Evolutionary conservation across 1,284 basidiomycete species (phyloP).

Genomic region (Gymnopus androsaceus): DNA sequence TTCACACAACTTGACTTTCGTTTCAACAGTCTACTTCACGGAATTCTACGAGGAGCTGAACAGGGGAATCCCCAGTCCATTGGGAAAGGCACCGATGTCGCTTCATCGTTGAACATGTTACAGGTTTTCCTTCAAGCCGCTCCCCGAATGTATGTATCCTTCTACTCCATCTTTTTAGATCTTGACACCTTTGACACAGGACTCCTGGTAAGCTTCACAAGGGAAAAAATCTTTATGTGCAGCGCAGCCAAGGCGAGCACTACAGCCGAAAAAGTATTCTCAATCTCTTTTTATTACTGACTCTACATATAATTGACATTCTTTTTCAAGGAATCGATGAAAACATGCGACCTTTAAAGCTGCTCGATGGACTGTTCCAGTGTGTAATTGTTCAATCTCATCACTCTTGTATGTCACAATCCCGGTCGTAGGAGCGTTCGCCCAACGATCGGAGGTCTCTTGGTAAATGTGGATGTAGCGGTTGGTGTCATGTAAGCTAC

Average conservation of each 20-base stretch:
- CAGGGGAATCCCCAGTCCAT: slow-evolving; percentile 4
- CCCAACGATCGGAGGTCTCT: slow-evolving; percentile 34
- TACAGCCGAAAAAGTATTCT: background rate
- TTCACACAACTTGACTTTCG: background rate
- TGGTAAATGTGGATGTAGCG: slow-evolving; percentile 44
- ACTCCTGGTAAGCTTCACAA: slow-evolving; percentile 26
- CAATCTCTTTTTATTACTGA: background rate
- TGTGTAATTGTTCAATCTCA: slow-evolving; percentile 18
- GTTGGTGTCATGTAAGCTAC: slow-evolving; percentile 38
- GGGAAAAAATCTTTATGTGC: slow-evolving; percentile 30
- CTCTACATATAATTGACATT: background rate
- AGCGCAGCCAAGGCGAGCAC: background rate
- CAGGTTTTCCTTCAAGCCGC: slow-evolving; percentile 37
- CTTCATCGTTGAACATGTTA: slow-evolving; percentile 34
- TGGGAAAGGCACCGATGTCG: slow-evolving; percentile 20
- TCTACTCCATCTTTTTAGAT: background rate
- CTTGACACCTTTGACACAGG: slow-evolving; percentile 1
- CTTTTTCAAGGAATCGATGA: slow-evolving; percentile 15
- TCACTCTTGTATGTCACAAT: background rate
- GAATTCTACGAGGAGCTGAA: slow-evolving; percentile 12
- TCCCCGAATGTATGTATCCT: slow-evolving; percentile 29
- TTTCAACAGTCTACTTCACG: slow-evolving; percentile 17
- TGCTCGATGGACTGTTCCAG: slow-evolving; percentile 41
- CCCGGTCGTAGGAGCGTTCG: slow-evolving; percentile 36
- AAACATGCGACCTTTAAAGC: slow-evolving; percentile 32